These are phyloP conservation scores for Citrus inodora DNA, from an alignment of 345 rosid species.

Conservation along the genomic window DNA sequence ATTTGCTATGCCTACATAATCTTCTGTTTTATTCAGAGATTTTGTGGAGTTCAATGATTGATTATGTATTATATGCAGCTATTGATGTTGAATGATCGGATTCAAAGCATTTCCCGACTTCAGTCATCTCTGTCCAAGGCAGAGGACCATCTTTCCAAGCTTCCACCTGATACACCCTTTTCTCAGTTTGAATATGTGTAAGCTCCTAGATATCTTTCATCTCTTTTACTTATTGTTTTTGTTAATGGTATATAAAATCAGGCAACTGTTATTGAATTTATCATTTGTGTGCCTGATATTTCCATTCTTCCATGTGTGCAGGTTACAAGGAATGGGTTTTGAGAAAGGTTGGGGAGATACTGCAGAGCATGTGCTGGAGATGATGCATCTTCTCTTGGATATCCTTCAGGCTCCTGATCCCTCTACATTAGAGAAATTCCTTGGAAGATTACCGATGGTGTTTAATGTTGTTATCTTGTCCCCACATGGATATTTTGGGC, in stretches of 20 bases:
- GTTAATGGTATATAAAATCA: neutral
- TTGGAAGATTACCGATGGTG: constrained; percentile 92
- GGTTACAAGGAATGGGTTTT: constrained; percentile 92
- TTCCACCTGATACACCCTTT: constrained; percentile 61
- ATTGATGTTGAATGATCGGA: constrained; percentile 93
- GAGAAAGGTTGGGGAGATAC: constrained; percentile 99
- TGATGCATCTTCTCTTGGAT: constrained; percentile 83
- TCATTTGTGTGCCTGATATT: neutral
- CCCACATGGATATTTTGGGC: constrained; percentile 97
- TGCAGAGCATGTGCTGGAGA: constrained; percentile 68
- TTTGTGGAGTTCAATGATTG: constrained; percentile 11
- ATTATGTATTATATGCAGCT: constrained; percentile 36
- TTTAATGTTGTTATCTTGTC: constrained; percentile 94
- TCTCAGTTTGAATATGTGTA: constrained; percentile 73
- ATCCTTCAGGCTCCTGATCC: constrained; percentile 99
- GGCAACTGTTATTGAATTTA: neutral
- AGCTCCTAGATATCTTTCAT: constrained; percentile 5
- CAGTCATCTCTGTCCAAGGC: constrained; percentile 71
- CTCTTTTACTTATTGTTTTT: neutral
- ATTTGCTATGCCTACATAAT: neutral
- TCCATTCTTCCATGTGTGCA: constrained; percentile 17
- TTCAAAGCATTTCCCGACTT: constrained; percentile 58
- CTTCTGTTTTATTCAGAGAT: neutral
- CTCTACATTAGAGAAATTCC: constrained; percentile 81
- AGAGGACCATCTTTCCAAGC: constrained; percentile 80